Evolutionary conservation across 805 yeast species (phyloP).

Genomic region (Candida ascalaphidarum): DNA sequence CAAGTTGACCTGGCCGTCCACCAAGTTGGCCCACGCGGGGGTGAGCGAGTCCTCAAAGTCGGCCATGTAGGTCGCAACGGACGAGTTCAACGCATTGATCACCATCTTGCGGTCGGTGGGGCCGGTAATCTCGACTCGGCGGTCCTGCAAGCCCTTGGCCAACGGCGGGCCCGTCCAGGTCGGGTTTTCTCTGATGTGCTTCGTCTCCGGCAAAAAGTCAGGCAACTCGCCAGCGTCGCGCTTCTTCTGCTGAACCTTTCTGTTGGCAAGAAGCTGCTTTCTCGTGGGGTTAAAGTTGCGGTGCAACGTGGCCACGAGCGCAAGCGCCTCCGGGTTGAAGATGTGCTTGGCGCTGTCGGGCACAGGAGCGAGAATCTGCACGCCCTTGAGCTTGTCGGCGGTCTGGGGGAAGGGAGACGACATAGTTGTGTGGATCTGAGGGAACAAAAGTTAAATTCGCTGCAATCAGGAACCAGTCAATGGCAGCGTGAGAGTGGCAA

Average conservation of each 20-base stretch:
- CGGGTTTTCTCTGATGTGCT: conserved; percentile 57
- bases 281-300: conserved; percentile 62
- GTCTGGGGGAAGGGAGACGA: conserved; percentile 36
- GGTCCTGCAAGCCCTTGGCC: conserved; percentile 64
- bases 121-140: conserved; percentile 79
- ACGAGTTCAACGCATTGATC: conserved; percentile 70
- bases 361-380: conserved; percentile 46
- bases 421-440: neutral
- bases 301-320: conserved; percentile 64
- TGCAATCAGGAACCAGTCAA: neutral
- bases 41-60: conserved; percentile 82
- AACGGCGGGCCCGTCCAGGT: conserved; percentile 70
- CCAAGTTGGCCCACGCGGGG: conserved; percentile 75
- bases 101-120: conserved; percentile 83
- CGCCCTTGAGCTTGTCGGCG: conserved; percentile 39
- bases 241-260: conserved; percentile 50
- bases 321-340: conserved; percentile 53
- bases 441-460: neutral
- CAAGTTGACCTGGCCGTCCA: conserved; percentile 74
- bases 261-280: conserved; percentile 48
- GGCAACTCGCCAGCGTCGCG: conserved; percentile 58
- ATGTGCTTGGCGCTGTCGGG: conserved; percentile 43
- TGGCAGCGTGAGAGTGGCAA: too few relatives aligned
- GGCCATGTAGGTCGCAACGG: conserved; percentile 77
- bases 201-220: conserved; percentile 63